Evolutionary conservation across 768 basidiomycete species (phyloP), one percentile per base, ranked within the genome.

Genomic region (Butyriboletus loyo): DNA sequence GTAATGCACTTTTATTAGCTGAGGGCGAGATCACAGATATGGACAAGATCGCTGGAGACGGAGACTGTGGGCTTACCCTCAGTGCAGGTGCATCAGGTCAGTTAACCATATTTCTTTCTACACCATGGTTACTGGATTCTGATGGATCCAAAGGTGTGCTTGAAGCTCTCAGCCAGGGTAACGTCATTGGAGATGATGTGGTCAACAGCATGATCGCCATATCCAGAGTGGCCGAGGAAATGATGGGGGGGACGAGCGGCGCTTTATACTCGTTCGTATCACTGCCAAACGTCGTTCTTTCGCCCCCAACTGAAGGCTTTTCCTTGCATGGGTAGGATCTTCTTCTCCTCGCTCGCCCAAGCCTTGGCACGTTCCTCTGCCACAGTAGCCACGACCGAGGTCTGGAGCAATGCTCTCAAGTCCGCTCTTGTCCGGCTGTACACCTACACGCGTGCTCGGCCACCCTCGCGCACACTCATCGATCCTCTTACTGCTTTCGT

Each of bases 11-110:
- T 54, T 80, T 92, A 53, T 72, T 71, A 8, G 88, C 87, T 8
- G 95, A 98, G 67, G 83, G 88, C 1, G 92, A 94, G 58, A 92
- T 99, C 55, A 98, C 95, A 14, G 72, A 79, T 19, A 88, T 92
- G 84, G 96, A 99, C 67, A 86, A 81, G 52, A 86, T 98, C 48
- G 89, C 91, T 2, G 95, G 95, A 25, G 95, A 98, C 64, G 95
- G 95, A 5, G 87, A 88, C 62, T 84, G 83, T 41, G 86, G 86
- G 0, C 66, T 85, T 40, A 86, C 84, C 0, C 76, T 86, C 32
- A 81, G 83, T 75, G 82, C 83, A 9, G 95, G 95, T 32, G 87
- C 88, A 30, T 76, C 82, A 63, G 85, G 87, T 82, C 61, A 64
- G 70, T 59, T 35, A n/a, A n/a, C 37, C 11, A 14, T 34, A 7